Base-by-base conservation (phyloP, 108 stramenopile species). In the Nitzschia sp. region DNA sequence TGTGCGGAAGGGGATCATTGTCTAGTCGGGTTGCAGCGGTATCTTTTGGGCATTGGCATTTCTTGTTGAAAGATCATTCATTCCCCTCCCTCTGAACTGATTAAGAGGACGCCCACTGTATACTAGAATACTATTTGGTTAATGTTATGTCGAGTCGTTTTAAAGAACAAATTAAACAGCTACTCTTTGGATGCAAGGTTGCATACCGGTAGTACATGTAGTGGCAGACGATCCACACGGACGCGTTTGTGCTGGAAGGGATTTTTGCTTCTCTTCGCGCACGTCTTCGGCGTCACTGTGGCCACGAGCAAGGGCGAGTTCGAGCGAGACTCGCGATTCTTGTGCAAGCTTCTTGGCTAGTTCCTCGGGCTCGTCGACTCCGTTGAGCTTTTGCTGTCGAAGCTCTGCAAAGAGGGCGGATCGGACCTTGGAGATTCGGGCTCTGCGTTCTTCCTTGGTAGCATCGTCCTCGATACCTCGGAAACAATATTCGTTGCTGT, bases 21-120 rank as follows among this genome's bases (percentile, higher is more conserved):
- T 21, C 68, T 93, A 48, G 85, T 85, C 52, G 92, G 92, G 25
- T 70, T 93, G 44, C 75, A 64, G 33, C 53, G 77, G 2, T 88
- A 93, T 63, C 74, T 93, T 27, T 47, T 90, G 55, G 62, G 57
- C 2, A 58, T 91, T 41, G 89, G 86, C 21, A 76, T 91, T 64
- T 79, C 89, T 5, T 86, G 81, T 38, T 90, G 44, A 79, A n/a
- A n/a, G n/a, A n/a, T n/a, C n/a, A n/a, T n/a, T n/a, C n/a, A n/a
- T n/a, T n/a, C n/a, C n/a, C n/a, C n/a, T n/a, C n/a, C n/a, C n/a
- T n/a, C n/a, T n/a, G n/a, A n/a, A n/a, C n/a, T n/a, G n/a, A n/a
- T n/a, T n/a, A n/a, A n/a, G n/a, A n/a, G n/a, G n/a, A n/a, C n/a
- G n/a, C n/a, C n/a, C n/a, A n/a, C n/a, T n/a, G n/a, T n/a, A n/a